A percentile compares a stretch with the other conserved stretches of the same genome.
phyloP scores from a whole-genome alignment of 2,329 filamentous ascomycete species.

The Lasiodiplodia hormozganensis region DNA sequence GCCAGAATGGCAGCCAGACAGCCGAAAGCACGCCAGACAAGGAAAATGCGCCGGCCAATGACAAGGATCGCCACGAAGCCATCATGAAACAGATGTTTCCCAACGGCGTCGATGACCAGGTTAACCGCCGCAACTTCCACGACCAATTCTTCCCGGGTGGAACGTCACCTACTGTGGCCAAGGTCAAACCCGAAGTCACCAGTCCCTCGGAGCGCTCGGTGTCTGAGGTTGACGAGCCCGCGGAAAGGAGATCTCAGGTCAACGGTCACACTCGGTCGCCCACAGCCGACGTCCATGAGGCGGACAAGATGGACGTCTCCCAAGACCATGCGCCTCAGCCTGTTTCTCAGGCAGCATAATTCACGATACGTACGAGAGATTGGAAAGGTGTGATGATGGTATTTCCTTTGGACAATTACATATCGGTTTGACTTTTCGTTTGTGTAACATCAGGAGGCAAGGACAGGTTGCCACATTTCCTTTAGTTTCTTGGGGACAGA shows the following conservation, averaged over 20 bases:
- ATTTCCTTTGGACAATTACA: constrained; percentile 6
- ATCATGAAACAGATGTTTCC: constrained; percentile 50
- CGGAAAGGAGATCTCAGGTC: neutral
- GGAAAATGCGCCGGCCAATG: constrained; percentile 32
- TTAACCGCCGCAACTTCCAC: constrained; percentile 22
- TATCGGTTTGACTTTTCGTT: constrained; percentile 8
- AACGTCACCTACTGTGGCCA: constrained; percentile 8
- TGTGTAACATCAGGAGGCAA: neutral
- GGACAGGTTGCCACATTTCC: neutral
- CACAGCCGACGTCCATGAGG: neutral
- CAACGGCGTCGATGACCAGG: constrained; percentile 40
- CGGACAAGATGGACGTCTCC: constrained; percentile 20
- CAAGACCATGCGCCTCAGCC: constrained; percentile 8
- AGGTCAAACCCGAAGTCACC: constrained; percentile 23
- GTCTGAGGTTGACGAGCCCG: constrained; percentile 15
- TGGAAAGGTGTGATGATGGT: neutral
- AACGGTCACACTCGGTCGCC: constrained; percentile 15
- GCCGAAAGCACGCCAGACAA: constrained; percentile 17
- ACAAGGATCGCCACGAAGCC: constrained; percentile 41
- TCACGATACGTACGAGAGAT: constrained; percentile 11
- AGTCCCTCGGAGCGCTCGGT: constrained; percentile 17
- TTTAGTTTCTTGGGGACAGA: constrained; percentile 1
- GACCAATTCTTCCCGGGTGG: constrained; percentile 30
- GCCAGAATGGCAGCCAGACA: constrained; percentile 12
- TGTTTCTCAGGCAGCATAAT: constrained; percentile 19